These are phyloP conservation scores for Amoebophrya sp. DNA, from an alignment of 169 alveolate genomes.

Conservation along the genomic window DNA sequence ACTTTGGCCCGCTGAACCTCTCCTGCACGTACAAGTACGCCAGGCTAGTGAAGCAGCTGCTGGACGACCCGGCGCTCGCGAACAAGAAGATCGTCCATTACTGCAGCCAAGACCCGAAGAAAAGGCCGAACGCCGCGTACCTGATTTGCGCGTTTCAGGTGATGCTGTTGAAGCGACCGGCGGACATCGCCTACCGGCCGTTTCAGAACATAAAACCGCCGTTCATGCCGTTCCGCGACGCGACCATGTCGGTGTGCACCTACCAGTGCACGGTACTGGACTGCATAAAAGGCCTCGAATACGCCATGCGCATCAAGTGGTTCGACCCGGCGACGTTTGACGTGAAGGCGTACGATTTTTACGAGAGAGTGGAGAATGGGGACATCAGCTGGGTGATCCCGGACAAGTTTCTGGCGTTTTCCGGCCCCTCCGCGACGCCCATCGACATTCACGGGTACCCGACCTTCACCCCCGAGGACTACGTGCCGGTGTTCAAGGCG, in stretches of 20 bases:
- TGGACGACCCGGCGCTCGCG: slow-evolving; percentile 28
- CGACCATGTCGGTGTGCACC: slow-evolving; percentile 53
- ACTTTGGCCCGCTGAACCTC: slow-evolving; percentile 83
- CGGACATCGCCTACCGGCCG: slow-evolving; percentile 29
- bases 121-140: slow-evolving; percentile 40
- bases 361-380: slow-evolving; percentile 64
- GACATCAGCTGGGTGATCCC: slow-evolving; percentile 89
- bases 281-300: slow-evolving; percentile 69
- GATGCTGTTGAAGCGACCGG: background rate
- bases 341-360: slow-evolving; percentile 68
- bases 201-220: background rate
- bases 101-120: slow-evolving; percentile 34
- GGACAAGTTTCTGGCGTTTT: slow-evolving; percentile 78
- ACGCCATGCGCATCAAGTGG: slow-evolving; percentile 54
- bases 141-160: slow-evolving; percentile 33
- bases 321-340: slow-evolving; percentile 68
- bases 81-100: slow-evolving; percentile 28
- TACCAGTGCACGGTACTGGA: slow-evolving; percentile 59
- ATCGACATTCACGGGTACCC: slow-evolving; percentile 53
- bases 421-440: slow-evolving; percentile 71
- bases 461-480: slow-evolving; percentile 79
- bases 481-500: slow-evolving; percentile 75
- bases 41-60: slow-evolving; percentile 56
- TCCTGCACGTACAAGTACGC: slow-evolving; percentile 71
- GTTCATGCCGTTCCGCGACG: slow-evolving; percentile 57